Conservation (phyloP, 1,284 basidiomycete species). For the Ceratobasidium sp. region DNA sequence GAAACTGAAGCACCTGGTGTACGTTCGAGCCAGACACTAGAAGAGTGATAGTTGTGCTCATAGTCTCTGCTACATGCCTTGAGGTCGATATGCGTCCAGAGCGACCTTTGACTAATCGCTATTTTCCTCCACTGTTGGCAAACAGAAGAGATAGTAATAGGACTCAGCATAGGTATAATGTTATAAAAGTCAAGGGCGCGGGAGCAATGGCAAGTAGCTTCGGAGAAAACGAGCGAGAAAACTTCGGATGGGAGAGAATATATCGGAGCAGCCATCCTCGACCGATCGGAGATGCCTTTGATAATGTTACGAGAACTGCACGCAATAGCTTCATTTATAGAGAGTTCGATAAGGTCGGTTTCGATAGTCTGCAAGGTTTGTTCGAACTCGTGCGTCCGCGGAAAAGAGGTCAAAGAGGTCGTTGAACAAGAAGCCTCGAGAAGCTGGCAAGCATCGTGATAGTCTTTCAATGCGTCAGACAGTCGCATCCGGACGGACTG, state of each 20-base stretch:
- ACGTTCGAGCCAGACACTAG: not conserved
- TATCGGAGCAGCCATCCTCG: not conserved
- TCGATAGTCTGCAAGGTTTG: too few species aligned
- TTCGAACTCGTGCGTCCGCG: too few species aligned
- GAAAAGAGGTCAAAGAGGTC: too few species aligned
- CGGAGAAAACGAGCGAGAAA: not conserved
- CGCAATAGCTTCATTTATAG: too few species aligned
- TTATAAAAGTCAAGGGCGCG: not conserved
- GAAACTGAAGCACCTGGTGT: not conserved
- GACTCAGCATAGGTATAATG: not conserved
- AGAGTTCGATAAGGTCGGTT: too few species aligned
- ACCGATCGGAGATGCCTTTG: too few species aligned
- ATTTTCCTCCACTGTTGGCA: constrained; percentile 3
- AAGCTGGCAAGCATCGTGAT: too few species aligned
- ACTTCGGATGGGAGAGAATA: not conserved
- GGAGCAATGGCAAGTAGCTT: not conserved
- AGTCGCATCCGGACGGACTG: too few species aligned
- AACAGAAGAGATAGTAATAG: not conserved
- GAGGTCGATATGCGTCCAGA: constrained; percentile 22
- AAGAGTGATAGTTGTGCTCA: not conserved
- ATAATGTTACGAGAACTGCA: too few species aligned
- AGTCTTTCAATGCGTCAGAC: too few species aligned
- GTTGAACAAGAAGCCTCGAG: too few species aligned
- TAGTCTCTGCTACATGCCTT: not conserved
- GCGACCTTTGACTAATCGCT: not conserved